These are phyloP conservation scores for Malus sieversii DNA, from an alignment of 306 rosid genomes.

Conservation along the genomic window DNA sequence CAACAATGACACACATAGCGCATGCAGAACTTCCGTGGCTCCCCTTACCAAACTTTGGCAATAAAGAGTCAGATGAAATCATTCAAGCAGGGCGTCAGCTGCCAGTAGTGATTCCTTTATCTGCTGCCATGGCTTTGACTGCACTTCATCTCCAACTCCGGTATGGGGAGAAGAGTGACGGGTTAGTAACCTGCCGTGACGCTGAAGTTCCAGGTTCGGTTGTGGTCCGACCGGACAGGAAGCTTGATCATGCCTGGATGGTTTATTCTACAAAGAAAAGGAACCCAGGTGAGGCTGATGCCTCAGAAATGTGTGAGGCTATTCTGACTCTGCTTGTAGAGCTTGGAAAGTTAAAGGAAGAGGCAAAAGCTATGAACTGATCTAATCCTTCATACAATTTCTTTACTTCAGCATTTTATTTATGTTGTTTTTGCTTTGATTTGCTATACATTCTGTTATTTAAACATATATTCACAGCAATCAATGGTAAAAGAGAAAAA, in stretches of 20 bases:
- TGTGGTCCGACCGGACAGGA: constrained; percentile 53
- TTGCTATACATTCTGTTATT: neutral
- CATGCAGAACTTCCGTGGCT: constrained; percentile 72
- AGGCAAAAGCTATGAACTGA: neutral
- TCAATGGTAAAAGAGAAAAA: neutral
- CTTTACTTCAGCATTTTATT: neutral
- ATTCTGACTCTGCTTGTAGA: constrained; percentile 58
- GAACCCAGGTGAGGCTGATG: constrained; percentile 44
- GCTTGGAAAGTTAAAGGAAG: constrained; percentile 36
- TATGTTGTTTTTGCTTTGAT: neutral
- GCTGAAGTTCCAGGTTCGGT: constrained; percentile 87
- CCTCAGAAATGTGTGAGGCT: constrained; percentile 81
- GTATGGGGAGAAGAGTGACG: constrained; percentile 78
- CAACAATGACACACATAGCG: constrained; percentile 79
- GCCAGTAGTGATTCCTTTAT: constrained; percentile 60
- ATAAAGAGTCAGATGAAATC: constrained; percentile 20
- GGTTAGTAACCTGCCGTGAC: constrained; percentile 58
- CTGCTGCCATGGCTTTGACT: constrained; percentile 75
- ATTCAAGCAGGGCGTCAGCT: constrained; percentile 38
- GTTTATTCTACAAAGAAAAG: constrained; percentile 60
- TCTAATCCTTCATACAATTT: neutral
- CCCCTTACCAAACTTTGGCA: constrained; percentile 26
- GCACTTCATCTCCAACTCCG: constrained; percentile 67
- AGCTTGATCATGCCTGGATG: constrained; percentile 90
- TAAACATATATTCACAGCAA: neutral